These are phyloP conservation scores for Dictyostelium brefeldianum DNA, from an alignment of 78 protist genomes.

Conservation along the genomic window DNA sequence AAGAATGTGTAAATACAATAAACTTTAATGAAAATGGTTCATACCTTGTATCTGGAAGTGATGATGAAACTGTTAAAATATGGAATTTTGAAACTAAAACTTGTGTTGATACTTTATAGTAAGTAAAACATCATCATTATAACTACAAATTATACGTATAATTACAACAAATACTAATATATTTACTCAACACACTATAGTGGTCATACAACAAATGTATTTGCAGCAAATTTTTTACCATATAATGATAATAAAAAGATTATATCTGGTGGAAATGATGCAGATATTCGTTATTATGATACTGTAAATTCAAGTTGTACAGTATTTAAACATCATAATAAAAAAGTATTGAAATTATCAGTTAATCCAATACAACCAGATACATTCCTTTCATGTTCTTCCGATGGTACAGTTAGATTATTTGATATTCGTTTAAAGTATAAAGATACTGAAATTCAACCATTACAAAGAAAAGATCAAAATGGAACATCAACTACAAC, in stretches of 20 bases:
- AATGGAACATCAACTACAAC: neutral
- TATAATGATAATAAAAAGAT: slow-evolving; percentile 41
- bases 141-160: neutral
- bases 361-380: slow-evolving; percentile 40
- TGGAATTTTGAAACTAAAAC: slow-evolving; percentile 46
- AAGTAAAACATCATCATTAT: neutral
- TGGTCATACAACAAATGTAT: slow-evolving; percentile 84
- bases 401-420: slow-evolving; percentile 82
- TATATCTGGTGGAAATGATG: slow-evolving; percentile 81
- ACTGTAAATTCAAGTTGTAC: slow-evolving; percentile 28
- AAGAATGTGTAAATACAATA: slow-evolving; percentile 85
- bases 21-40: slow-evolving; percentile 74
- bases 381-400: slow-evolving; percentile 42
- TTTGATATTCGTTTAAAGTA: slow-evolving; percentile 66
- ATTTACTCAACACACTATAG: neutral
- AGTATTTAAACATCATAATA: slow-evolving; percentile 68
- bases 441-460: slow-evolving; percentile 6
- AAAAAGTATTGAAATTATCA: slow-evolving; percentile 66
- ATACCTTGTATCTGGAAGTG: slow-evolving; percentile 67
- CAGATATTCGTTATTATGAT: slow-evolving; percentile 78
- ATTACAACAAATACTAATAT: too few relatives aligned
- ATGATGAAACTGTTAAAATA: slow-evolving; percentile 67
- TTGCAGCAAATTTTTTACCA: slow-evolving; percentile 66
- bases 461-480: neutral
- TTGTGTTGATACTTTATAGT: slow-evolving; percentile 24